These are phyloP conservation scores for Erysimum cheiri DNA, from an alignment of 441 rosid species.

Conservation along the genomic window DNA sequence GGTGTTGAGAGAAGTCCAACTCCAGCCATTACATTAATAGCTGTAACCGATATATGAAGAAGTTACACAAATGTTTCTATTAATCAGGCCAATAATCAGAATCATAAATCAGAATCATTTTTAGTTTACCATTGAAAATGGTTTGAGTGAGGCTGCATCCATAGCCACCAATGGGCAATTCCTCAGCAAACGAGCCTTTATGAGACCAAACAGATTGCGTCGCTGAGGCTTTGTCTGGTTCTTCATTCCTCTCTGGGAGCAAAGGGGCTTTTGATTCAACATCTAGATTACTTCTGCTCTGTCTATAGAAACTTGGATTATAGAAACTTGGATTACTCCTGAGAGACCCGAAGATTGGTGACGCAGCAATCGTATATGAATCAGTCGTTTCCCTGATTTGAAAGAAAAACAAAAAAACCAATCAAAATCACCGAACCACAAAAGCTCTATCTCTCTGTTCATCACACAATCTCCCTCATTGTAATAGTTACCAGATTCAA, in stretches of 20 bases:
- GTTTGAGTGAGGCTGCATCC: constrained; percentile 90
- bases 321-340: constrained; percentile 47
- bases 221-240: constrained; percentile 50
- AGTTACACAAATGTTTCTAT: background rate
- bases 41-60: constrained; percentile 47
- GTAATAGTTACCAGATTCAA: background rate
- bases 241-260: constrained; percentile 57
- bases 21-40: constrained; percentile 84
- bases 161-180: constrained; percentile 59
- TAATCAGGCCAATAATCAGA: background rate
- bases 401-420: background rate
- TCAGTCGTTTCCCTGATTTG: constrained; percentile 60
- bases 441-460: background rate
- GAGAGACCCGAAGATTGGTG: constrained; percentile 64
- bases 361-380: constrained; percentile 72
- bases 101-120: background rate
- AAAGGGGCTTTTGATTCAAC: constrained; percentile 59
- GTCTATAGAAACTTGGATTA: constrained; percentile 47
- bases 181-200: constrained; percentile 72
- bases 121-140: constrained; percentile 71
- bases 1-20: constrained; percentile 91
- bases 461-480: background rate
- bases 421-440: background rate
- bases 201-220: constrained; percentile 61
- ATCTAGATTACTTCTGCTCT: constrained; percentile 55